These are phyloP conservation scores for Yamadazyma akitaensis DNA, from an alignment of 805 yeast species.

Conservation along the genomic window DNA sequence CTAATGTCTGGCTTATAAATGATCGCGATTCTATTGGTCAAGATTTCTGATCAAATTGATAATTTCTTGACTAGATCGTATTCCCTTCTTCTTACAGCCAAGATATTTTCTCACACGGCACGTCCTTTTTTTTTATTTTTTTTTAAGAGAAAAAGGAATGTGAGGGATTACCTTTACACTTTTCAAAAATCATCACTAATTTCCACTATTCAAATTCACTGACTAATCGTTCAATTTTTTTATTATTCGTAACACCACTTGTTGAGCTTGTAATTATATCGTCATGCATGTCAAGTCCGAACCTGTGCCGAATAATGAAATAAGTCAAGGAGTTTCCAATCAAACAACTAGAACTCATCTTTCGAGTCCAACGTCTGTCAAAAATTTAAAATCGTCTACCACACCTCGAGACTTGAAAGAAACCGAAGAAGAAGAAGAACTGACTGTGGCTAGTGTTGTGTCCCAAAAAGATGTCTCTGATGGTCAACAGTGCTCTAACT, in stretches of 20 bases:
- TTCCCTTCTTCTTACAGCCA: neutral
- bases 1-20: neutral
- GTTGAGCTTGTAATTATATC: no score
- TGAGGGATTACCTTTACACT: no score
- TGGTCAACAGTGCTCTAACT: conserved; percentile 51
- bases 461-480: conserved; percentile 5
- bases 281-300: no score
- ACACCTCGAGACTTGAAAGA: neutral
- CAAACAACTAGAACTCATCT: neutral
- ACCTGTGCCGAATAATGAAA: no score
- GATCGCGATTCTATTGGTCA: conserved; percentile 2
- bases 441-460: conserved; percentile 4
- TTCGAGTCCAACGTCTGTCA: neutral
- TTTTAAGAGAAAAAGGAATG: neutral
- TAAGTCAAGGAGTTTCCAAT: no score
- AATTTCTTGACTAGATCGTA: conserved; percentile 5
- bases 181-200: no score
- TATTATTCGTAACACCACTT: no score
- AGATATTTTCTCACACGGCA: neutral
- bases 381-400: no score
- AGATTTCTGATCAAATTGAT: conserved; percentile 3
- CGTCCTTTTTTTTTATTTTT: neutral
- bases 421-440: neutral
- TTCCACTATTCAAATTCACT: no score
- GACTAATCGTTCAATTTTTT: no score